A percentile compares a stretch with the other conserved stretches of the same genome.
These are phyloP conservation scores for Saturnispora gosingensis DNA, from an alignment of 805 yeast species.

Conservation along the genomic window DNA sequence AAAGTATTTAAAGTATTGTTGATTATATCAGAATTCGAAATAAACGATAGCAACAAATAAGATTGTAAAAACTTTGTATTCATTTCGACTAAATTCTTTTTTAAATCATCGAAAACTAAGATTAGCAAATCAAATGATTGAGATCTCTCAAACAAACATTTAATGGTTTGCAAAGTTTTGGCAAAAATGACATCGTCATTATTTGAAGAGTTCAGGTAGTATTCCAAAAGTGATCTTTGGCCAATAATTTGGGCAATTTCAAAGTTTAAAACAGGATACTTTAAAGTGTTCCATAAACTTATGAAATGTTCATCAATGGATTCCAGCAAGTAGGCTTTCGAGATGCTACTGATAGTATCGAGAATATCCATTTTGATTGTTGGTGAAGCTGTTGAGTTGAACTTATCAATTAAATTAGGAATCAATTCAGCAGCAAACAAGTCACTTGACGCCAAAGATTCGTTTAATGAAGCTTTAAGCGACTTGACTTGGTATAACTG, in stretches of 20 bases:
- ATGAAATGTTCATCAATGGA: constrained; percentile 55
- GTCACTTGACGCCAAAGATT: constrained; percentile 52
- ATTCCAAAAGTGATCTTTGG: constrained; percentile 19
- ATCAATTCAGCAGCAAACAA: constrained; percentile 64
- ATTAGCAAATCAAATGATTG: constrained; percentile 14
- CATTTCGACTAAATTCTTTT: constrained; percentile 20
- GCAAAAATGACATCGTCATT: constrained; percentile 30
- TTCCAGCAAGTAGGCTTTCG: constrained; percentile 40
- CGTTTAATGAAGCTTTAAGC: constrained; percentile 52
- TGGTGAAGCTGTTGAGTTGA: constrained; percentile 60
- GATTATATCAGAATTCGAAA: constrained; percentile 39
- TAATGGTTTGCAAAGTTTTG: constrained; percentile 36
- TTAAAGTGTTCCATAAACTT: constrained; percentile 77
- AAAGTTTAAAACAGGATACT: constrained; percentile 80
- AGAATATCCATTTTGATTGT: constrained; percentile 69
- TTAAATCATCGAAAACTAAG: constrained; percentile 38
- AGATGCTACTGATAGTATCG: constrained; percentile 47
- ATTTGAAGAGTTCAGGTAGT: constrained; percentile 25
- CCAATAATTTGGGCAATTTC: constrained; percentile 33
- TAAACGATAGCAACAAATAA: constrained; percentile 45
- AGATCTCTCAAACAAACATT: constrained; percentile 31
- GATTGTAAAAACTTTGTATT: constrained; percentile 55
- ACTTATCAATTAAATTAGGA: constrained; percentile 69
- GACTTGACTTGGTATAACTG: constrained; percentile 71
- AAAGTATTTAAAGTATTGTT: constrained; percentile 37